Percentiles rank a stretch among this genome's conserved stretches.
These are phyloP conservation scores for Bombardia bombarda DNA, from an alignment of 495 filamentous ascomycete species.

Conservation along the genomic window DNA sequence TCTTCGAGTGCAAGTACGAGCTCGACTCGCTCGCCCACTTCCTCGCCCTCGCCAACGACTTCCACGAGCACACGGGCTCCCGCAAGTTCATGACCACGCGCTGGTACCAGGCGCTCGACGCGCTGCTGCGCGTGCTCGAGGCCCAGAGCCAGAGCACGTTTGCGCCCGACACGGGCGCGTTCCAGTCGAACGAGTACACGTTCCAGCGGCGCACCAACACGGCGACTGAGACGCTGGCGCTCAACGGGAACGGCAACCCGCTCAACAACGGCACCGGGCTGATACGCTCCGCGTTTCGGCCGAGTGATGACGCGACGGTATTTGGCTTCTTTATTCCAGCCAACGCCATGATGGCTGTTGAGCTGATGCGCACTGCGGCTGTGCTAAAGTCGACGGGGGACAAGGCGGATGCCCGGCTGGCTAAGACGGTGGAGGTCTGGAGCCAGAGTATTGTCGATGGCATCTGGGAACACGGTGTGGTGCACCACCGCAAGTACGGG, in stretches of 20 bases:
- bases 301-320: constrained; percentile 96
- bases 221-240: constrained; percentile 84
- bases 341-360: constrained; percentile 92
- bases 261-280: constrained; percentile 77
- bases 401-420: constrained; percentile 34
- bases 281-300: constrained; percentile 85
- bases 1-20: constrained; percentile 99
- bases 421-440: constrained; percentile 49
- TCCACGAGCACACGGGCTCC: constrained; percentile 70
- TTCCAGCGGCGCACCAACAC: constrained; percentile 73
- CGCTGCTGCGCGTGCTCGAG: constrained; percentile 63
- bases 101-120: constrained; percentile 75
- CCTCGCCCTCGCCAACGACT: constrained; percentile 76
- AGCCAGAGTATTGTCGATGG: constrained; percentile 64
- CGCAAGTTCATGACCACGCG: constrained; percentile 67
- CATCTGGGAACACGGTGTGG: constrained; percentile 82
- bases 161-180: constrained; percentile 51
- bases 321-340: constrained; percentile 92
- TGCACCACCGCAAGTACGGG: constrained; percentile 75
- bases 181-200: constrained; percentile 67
- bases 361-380: constrained; percentile 68
- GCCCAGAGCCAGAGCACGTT: constrained; percentile 78
- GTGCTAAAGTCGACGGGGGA: constrained; percentile 55
- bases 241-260: constrained; percentile 82
- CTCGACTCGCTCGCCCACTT: constrained; percentile 93